These are phyloP conservation scores for Ascosphaera aggregata DNA, from an alignment of 2,329 filamentous ascomycete species.

Conservation along the genomic window DNA sequence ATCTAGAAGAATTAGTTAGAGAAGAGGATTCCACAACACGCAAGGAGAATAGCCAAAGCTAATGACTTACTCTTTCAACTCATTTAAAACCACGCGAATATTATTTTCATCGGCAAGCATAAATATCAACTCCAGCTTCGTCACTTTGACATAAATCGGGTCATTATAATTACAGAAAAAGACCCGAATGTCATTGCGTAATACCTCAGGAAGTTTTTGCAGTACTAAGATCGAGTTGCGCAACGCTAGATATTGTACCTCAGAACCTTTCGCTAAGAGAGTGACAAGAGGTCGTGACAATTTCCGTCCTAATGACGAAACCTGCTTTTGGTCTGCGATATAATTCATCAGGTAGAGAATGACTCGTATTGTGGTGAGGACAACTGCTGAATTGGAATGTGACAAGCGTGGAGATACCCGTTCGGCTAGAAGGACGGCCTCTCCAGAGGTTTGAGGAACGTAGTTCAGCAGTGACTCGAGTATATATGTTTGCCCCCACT, in stretches of 20 bases:
- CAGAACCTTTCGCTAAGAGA: constrained; percentile 79
- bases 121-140: constrained; percentile 94
- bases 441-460: constrained; percentile 71
- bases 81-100: constrained; percentile 83
- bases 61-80: constrained; percentile 55
- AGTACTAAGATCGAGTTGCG: constrained; percentile 85
- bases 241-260: constrained; percentile 93
- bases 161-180: constrained; percentile 99
- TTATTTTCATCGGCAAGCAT: constrained; percentile 94
- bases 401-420: constrained; percentile 87
- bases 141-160: constrained; percentile 98
- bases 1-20: constrained; percentile 18
- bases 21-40: neutral
- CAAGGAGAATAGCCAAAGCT: too few relatives aligned
- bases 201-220: constrained; percentile 74
- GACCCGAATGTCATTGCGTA: constrained; percentile 89
- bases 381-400: constrained; percentile 90
- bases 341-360: constrained; percentile 98
- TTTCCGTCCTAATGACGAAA: constrained; percentile 70
- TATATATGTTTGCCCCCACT: constrained; percentile 98
- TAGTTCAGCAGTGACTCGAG: constrained; percentile 96
- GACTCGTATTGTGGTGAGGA: constrained; percentile 86
- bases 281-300: constrained; percentile 89
- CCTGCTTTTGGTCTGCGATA: constrained; percentile 74
- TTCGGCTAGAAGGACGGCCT: constrained; percentile 76